Evolutionary conservation across 2,329 filamentous ascomycete genomes (phyloP), one percentile per base, ranked within the genome.

Genomic region (Tolypocladium ovalisporum): DNA sequence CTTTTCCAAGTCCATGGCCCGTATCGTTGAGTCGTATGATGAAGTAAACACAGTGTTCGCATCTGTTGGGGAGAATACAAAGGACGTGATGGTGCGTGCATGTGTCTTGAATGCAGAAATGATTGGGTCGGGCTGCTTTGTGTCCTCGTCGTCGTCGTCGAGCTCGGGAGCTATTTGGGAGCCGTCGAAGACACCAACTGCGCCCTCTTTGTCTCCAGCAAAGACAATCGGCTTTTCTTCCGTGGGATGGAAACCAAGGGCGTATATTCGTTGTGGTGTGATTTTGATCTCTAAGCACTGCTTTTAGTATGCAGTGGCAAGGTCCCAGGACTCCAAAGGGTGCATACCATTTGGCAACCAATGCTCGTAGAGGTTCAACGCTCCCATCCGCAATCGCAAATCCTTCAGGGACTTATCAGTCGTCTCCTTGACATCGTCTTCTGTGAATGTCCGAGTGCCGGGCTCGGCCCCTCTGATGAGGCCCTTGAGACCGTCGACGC

Each of bases 41-140:
- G 89, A 85, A 0, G 91, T 90, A 66, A 87, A 96, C 0, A 99
- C 78, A 0, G 85, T 81, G 47, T 90, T 91, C 0, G 82, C 76
- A 58, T 95, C 88, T 17, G 81, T 79, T 0, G 87, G 83, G 1
- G 88, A 84, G 63, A 96, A 89, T 34, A 89, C 81, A 68, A 97
- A 90, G 0, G 88, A 86, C 1, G 89, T 86, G 54, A 99, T 96
- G 0, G 94, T 97, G 13, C 92, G 81, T 0, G 89, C 86, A 63
- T 99, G 94, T 0, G 90, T 86, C 67, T 97, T 96, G 69, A 97
- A 88, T 0, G 89, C 92, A 0, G 90, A 88, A 19, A 97, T 89
- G n/a, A 85, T 80, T 0, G 92, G 92, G 39, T 90, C 84, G 0
- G 85, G 76, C 13, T 80, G 73, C 0, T 87, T 81, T 1, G 79